Conservation (phyloP, 2,329 filamentous ascomycete genomes). For the Aspergillus pseudonomiae region DNA sequence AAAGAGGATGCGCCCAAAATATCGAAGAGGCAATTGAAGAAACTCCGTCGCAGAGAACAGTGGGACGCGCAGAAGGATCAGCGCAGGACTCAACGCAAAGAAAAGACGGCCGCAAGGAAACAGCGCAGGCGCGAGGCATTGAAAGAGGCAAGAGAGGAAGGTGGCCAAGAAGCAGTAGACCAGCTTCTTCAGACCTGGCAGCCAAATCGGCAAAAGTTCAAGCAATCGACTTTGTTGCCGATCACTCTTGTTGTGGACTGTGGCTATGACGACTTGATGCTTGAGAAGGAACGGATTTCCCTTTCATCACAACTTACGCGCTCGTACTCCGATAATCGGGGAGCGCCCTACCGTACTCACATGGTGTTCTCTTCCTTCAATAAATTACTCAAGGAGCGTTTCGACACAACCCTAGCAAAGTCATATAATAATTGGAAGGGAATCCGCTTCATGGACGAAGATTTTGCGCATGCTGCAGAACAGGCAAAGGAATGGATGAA, state of each 20-base stretch:
- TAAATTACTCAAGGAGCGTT: conserved; percentile 73
- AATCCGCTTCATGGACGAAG: conserved; percentile 70
- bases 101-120: conserved; percentile 57
- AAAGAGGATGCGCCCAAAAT: conserved; percentile 44
- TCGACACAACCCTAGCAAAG: conserved; percentile 72
- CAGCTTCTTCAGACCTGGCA: conserved; percentile 31
- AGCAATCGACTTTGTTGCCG: conserved; percentile 63
- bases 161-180: conserved; percentile 28
- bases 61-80: conserved; percentile 73
- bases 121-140: conserved; percentile 50
- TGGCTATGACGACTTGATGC: conserved; percentile 88
- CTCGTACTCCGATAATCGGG: conserved; percentile 84
- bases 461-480: conserved; percentile 71
- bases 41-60: conserved; percentile 68
- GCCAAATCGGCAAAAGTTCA: conserved; percentile 28
- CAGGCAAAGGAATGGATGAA: conserved; percentile 71
- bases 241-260: conserved; percentile 87
- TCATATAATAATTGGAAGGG: conserved; percentile 80
- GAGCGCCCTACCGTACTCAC: conserved; percentile 68
- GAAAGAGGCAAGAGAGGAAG: conserved; percentile 37
- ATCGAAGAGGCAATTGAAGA: conserved; percentile 87
- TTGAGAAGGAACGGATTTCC: conserved; percentile 80
- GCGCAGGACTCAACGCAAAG: conserved; percentile 61
- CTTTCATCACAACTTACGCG: conserved; percentile 82
- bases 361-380: conserved; percentile 78